Base-by-base conservation (phyloP, 2,329 filamentous ascomycete species). In the Tolypocladium amazonense region DNA sequence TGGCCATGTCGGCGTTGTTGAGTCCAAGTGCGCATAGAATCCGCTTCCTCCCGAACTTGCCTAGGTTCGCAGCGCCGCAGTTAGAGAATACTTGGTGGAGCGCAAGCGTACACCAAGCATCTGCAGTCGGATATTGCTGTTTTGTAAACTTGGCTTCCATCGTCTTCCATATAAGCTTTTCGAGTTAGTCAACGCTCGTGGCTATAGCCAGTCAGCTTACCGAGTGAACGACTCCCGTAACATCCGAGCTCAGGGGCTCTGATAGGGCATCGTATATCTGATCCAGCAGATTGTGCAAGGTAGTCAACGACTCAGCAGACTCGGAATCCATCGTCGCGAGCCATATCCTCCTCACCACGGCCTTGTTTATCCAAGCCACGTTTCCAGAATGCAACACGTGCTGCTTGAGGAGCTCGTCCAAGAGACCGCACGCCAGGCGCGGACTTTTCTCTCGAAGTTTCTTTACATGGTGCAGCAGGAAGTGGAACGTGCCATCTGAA, bases 101-200 rank as follows among this genome's bases (percentile, higher is more conserved):
- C 0, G 88, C 86, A 23, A 91, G 69, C 9, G 72, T 78, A 66
- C 90, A 95, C 91, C 90, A 97, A 57, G 76, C 73, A 62, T 88
- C 81, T 1, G 88, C 82, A 18, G 77, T 64, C 2, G 78, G 75
- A 59, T 81, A 82, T 20, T 84, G 73, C 1, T 79, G 75, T 38
- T 81, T 77, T 1, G 73, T 73, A 62, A 83, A 84, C 18, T 77
- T 76, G 1, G 77, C 72, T 58, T 92, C 88, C n/a, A 89, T 77
- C 33, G 80, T 82, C 72, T 91, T 94, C 91, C 92, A 97, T 4
- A 96, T 74, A 4, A 96, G 72, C 88, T 93, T 15, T 35, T 20
- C 61, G 14, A 27, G 67, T 67, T 37, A 67, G 63, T 43, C 8
- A 23, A 8, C 12, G 23, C 23, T 15, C 9, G 27, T 9, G 8